Evolutionary conservation across 768 basidiomycete genomes (phyloP).

Genomic region (Mycena sanguinolenta): DNA sequence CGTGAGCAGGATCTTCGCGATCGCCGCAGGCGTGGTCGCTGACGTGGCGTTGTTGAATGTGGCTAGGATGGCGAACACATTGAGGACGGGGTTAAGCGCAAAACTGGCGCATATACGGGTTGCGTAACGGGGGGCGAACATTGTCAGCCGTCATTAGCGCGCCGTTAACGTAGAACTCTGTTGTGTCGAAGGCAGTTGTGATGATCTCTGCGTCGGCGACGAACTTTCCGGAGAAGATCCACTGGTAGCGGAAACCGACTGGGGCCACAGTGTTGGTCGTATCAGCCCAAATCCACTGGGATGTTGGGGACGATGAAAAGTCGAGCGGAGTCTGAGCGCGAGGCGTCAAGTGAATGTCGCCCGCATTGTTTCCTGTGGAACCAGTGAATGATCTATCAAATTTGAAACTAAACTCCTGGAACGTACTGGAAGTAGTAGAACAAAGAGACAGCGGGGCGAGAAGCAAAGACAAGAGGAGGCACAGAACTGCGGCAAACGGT

Average conservation of each 20-base stretch:
- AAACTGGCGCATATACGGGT: constrained; percentile 10
- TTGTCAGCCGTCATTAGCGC: constrained; percentile 1
- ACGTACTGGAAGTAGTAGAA: constrained; percentile 7
- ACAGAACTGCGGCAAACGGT: constrained; percentile 5
- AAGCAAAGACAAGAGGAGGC: constrained; percentile 6
- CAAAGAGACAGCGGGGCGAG: constrained; percentile 12
- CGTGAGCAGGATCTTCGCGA: constrained; percentile 18
- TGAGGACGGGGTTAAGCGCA: neutral
- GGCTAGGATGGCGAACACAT: constrained; percentile 17
- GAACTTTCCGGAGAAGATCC: neutral
- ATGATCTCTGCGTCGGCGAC: constrained; percentile 14
- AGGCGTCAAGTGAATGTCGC: constrained; percentile 3
- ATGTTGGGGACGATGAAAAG: constrained; percentile 14
- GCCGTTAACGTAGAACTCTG: constrained; percentile 15
- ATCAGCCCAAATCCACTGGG: constrained; percentile 16
- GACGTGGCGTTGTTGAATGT: constrained; percentile 10
- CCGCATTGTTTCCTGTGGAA: constrained; percentile 14
- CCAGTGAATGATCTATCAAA: constrained; percentile 8
- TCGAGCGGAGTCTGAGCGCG: constrained; percentile 13
- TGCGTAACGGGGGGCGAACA: constrained; percentile 21
- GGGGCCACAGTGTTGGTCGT: constrained; percentile 4
- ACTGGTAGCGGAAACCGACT: constrained; percentile 10
- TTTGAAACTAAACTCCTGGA: constrained; percentile 1
- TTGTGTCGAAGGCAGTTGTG: constrained; percentile 17
- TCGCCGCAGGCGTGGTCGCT: constrained; percentile 2